Conservation (phyloP, 164 flowering plant genomes). For the Sedum album region DNA sequence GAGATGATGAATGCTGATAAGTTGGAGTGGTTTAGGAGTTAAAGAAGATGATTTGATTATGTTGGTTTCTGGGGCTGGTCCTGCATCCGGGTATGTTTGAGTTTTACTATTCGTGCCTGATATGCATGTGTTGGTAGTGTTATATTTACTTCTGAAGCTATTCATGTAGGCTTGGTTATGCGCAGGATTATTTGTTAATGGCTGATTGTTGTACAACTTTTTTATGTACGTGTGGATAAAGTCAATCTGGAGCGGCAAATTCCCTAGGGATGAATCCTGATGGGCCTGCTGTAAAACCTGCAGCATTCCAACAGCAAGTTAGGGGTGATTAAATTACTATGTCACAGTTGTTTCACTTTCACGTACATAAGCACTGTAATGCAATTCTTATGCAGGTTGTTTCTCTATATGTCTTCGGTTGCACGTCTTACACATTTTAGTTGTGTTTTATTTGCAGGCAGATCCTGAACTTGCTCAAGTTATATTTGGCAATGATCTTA, state of each 20-base stretch:
- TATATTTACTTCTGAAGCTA: not conserved
- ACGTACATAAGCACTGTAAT: slow-evolving; percentile 34
- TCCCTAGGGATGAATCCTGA: slow-evolving; percentile 55
- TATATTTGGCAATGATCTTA: slow-evolving; percentile 73
- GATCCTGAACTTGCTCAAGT: slow-evolving; percentile 94
- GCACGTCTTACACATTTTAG: not conserved
- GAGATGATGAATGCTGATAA: slow-evolving; percentile 62
- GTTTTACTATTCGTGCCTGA: too few relatives aligned
- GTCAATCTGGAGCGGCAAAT: slow-evolving; percentile 7
- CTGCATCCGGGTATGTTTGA: slow-evolving; percentile 29
- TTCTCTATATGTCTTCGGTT: not conserved
- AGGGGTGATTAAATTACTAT: slow-evolving; percentile 57
- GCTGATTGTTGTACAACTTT: not conserved
- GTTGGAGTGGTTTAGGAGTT: slow-evolving; percentile 62
- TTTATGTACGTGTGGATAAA: not conserved
- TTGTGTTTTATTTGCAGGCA: not conserved
- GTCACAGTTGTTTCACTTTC: slow-evolving; percentile 85
- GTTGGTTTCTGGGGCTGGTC: slow-evolving; percentile 49
- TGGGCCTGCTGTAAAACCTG: slow-evolving; percentile 93
- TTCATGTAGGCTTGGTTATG: not conserved
- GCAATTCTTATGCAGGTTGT: not conserved
- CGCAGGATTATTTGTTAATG: not conserved
- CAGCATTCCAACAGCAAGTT: slow-evolving; percentile 74
- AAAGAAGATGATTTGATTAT: slow-evolving; percentile 76
- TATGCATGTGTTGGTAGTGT: too few relatives aligned